Base-by-base conservation (phyloP, 768 basidiomycete genomes). In the Tephrocybe sp. region DNA sequence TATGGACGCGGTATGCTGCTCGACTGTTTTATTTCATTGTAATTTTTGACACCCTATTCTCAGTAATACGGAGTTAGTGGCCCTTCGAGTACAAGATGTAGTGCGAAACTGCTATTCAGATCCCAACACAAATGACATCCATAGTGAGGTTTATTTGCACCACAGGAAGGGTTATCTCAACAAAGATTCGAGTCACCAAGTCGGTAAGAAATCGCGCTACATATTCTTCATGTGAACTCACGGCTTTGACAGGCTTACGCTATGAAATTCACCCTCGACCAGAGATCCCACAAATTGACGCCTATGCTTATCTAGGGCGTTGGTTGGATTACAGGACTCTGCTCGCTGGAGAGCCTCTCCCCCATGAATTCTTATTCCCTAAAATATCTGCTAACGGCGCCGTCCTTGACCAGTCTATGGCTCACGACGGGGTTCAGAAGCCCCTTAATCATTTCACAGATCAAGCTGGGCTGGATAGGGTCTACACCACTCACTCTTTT, bases 281-380 rank as follows among this genome's bases (percentile, higher is more conserved):
- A 2, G 55, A 48, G 10, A 60, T 64, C 10, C 60, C 64, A 3
- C 23, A 24, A 13, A 24, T 42, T n/a, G 24, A 42, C 42, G 58
- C 58, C 31, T 58, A 62, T 30, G 45, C 52, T 1, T 50, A 64
- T 42, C n/a, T 67, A 4, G 53, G 45, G 10, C 52, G 50, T 2
- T 56, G 51, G 19, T 53, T 64, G 5, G 33, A 51, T 10, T 56
- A 59, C n/a, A 39, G 54, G 3, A 55, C 57, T 47, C 50, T 16
- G 2, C 18, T 50, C 13, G 44, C 55, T 13, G 50, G 65, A 22
- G 44, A 56, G 2, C 30, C 47, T 2, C 59, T 71, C 2, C 45
- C 45, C 0, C 60, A 67, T 1, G 66, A 73, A 31, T 65, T 56
- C 27, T n/a, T 73, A 2, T 73, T 73, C 45, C 69, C 67, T 0